Evolutionary conservation across 768 basidiomycete species (phyloP), one percentile per base, ranked within the genome.

Genomic region (Leccinum disarticulatum): DNA sequence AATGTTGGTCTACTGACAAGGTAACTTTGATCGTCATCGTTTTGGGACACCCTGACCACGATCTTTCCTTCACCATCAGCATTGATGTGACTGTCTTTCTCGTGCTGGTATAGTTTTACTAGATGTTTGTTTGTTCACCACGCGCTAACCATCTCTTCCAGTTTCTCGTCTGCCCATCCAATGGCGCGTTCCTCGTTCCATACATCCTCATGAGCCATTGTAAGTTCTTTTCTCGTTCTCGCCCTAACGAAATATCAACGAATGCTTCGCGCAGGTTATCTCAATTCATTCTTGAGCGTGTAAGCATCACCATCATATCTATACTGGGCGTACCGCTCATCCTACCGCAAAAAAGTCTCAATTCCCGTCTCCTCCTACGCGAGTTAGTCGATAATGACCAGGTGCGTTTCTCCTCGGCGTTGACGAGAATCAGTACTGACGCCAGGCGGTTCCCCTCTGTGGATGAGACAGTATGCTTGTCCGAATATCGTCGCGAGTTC

Each of bases 191-290:
- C 48, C 73, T 76, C 36, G 67, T 76, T 10, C 75, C 75, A 0
- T 76, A 76, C 55, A 73, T 76, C 55, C 71, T 76, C 6, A 74
- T 76, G 68, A 77, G 76, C 31, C 74, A 77, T 56, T 76, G 75
- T 72, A 35, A 48, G 76, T 48, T 38, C 6, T 22, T 2, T 8
- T 1, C 27, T 1, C 7, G 6, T 54, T 50, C 33, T 61, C 17
- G 6, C 13, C 4, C 19, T 1, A 2, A 48, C n/a, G 4, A 30
- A 0, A 6, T 41, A 9, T 35, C 7, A 3, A 59, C 14, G 25
- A 43, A 17, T n/a, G 5, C 13, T 17, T 15, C 35, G 11, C 4
- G n/a, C 36, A 76, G 75, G 69, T 60, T 77, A 76, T 65, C 67
- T 76, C 52, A 77, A 76, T 49, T 76, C 76, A 22, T 76, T 77